Evolutionary conservation across 768 basidiomycete species (phyloP).

Genomic region (Amanita phalloides): DNA sequence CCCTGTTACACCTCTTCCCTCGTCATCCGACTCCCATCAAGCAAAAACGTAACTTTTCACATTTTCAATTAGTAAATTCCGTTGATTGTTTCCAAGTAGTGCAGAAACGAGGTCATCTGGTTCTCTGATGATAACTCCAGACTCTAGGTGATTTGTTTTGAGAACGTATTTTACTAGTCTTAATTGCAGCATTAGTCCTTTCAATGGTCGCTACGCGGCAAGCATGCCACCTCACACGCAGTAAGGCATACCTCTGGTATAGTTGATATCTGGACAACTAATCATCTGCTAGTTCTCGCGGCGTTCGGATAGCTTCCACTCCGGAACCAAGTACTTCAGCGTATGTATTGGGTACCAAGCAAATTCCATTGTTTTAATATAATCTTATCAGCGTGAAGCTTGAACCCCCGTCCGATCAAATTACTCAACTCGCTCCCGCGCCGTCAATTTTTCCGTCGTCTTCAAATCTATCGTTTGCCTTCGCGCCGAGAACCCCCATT

Average conservation of each 20-base stretch:
- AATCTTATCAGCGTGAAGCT: constrained; percentile 11
- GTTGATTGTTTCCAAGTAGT: not conserved
- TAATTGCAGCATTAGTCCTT: not conserved
- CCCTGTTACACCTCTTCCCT: not conserved
- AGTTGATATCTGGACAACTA: not conserved
- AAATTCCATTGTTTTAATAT: not conserved
- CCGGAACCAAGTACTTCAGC: constrained; percentile 14
- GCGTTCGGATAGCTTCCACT: constrained; percentile 9
- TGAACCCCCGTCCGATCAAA: constrained; percentile 10
- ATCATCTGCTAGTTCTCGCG: constrained; percentile 5
- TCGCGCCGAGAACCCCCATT: constrained; percentile 28
- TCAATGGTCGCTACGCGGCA: not conserved
- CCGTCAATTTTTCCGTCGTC: constrained; percentile 20
- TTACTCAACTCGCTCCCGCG: constrained; percentile 13
- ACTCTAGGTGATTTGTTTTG: constrained; percentile 1
- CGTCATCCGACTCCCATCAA: not conserved
- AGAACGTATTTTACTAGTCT: not conserved
- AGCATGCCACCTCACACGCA: not conserved
- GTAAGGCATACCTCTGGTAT: constrained; percentile 6
- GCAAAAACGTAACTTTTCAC: not conserved
- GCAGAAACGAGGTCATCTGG: not conserved
- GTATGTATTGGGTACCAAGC: constrained; percentile 9
- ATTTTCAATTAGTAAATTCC: not conserved
- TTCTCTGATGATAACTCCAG: constrained; percentile 3
- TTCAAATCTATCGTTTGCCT: constrained; percentile 34